Conservation (phyloP, 805 yeast genomes). For the Candida ponderosae region DNA sequence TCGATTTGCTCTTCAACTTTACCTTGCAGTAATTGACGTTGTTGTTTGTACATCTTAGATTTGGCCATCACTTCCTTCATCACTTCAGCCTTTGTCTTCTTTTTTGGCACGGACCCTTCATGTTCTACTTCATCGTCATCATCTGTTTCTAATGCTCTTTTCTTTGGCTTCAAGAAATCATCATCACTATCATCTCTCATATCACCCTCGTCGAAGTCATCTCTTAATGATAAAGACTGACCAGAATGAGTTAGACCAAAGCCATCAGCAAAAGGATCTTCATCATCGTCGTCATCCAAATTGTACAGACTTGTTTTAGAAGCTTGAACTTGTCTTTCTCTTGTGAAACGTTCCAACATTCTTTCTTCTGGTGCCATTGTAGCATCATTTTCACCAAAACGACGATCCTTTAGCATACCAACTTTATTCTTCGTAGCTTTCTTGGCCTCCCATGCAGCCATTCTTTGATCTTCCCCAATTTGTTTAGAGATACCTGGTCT, state of each 20-base stretch:
- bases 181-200: slow-evolving; percentile 28
- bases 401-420: slow-evolving; percentile 76
- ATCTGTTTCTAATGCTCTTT: slow-evolving; percentile 23
- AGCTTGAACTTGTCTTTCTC: slow-evolving; percentile 67
- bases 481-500: slow-evolving; percentile 66
- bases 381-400: slow-evolving; percentile 84
- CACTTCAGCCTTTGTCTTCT: slow-evolving; percentile 75
- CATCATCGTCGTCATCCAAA: slow-evolving; percentile 61
- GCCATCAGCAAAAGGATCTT: slow-evolving; percentile 29
- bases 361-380: slow-evolving; percentile 79
- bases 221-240: slow-evolving; percentile 52
- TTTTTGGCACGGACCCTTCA: slow-evolving; percentile 37
- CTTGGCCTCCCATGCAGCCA: slow-evolving; percentile 55
- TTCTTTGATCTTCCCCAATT: slow-evolving; percentile 57
- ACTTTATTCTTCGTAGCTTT: slow-evolving; percentile 56
- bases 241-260: slow-evolving; percentile 72
- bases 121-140: slow-evolving; percentile 32
- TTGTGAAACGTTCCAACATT: slow-evolving; percentile 91
- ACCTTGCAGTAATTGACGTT: slow-evolving; percentile 61
- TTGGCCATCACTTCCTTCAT: slow-evolving; percentile 83
- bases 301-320: slow-evolving; percentile 56
- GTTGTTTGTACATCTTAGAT: slow-evolving; percentile 69
- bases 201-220: slow-evolving; percentile 44
- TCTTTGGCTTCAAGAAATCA: slow-evolving; percentile 24
- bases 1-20: slow-evolving; percentile 51